phyloP scores from a whole-genome alignment of 495 filamentous ascomycete genomes.

The Xylaria palmicola region DNA sequence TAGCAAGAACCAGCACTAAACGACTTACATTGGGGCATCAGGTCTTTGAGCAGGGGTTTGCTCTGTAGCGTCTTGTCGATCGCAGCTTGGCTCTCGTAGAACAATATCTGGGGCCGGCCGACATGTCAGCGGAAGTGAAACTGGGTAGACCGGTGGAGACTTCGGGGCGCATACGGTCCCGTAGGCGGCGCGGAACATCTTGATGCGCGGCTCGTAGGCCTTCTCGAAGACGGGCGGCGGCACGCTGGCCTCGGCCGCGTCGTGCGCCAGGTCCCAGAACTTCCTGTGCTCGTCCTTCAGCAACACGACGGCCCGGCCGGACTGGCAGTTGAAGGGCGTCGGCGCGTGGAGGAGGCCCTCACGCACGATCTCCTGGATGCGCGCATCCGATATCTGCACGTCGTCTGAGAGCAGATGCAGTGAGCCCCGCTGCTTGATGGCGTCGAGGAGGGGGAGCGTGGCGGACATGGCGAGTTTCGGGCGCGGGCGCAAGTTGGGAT shows the following conservation, averaged over 20 bases:
- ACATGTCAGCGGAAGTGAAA: not conserved
- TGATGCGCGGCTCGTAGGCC: slow-evolving; percentile 35
- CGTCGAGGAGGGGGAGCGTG: slow-evolving; percentile 36
- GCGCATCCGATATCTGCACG: slow-evolving; percentile 76
- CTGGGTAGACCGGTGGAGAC: not conserved
- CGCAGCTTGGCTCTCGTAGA: not conserved
- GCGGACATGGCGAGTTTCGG: not conserved
- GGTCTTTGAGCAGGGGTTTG: not conserved
- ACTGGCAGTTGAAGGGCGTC: slow-evolving; percentile 52
- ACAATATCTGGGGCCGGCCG: not conserved
- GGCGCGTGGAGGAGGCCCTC: slow-evolving; percentile 42
- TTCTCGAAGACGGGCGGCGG: slow-evolving; percentile 31
- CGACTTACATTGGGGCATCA: slow-evolving; percentile 3
- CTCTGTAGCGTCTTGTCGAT: not conserved
- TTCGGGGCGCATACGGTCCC: slow-evolving; percentile 28
- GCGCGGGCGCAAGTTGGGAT: no score
- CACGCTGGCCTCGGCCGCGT: slow-evolving; percentile 41
- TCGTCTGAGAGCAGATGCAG: slow-evolving; percentile 61
- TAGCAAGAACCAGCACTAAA: no score
- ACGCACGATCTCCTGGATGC: slow-evolving; percentile 58
- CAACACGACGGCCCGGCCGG: slow-evolving; percentile 43
- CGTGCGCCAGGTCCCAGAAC: slow-evolving; percentile 46
- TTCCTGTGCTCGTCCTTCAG: slow-evolving; percentile 46
- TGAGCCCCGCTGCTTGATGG: slow-evolving; percentile 42
- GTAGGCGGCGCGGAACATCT: slow-evolving; percentile 44